Evolutionary conservation across 192 early-diverging fungal species (phyloP).

Genomic region (Physocladia obscura): DNA sequence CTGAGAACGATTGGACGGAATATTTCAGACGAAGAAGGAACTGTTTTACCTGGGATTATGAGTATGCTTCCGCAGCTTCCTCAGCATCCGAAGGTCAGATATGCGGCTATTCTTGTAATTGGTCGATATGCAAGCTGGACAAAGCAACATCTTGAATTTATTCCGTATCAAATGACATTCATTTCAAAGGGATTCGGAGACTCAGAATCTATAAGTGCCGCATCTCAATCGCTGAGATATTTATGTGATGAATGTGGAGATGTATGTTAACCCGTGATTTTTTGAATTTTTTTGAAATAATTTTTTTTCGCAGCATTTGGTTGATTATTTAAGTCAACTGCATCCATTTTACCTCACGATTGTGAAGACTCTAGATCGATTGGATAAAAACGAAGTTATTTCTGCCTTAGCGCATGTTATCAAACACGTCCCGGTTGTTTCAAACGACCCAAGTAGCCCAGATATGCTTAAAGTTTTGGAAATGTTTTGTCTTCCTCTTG

Average conservation of each 20-base stretch:
- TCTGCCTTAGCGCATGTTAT: conserved; percentile 88
- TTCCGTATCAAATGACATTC: conserved; percentile 89
- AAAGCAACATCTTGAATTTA: conserved; percentile 76
- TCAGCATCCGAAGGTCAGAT: conserved; percentile 88
- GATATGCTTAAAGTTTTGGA: conserved; percentile 63
- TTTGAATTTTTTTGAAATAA: background rate
- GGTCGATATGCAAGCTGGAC: conserved; percentile 96
- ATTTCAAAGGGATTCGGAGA: conserved; percentile 90
- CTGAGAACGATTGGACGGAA: conserved; percentile 90
- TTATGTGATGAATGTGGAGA: conserved; percentile 87
- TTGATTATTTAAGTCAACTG: conserved; percentile 75
- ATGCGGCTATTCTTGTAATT: conserved; percentile 94
- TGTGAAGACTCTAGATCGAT: conserved; percentile 61
- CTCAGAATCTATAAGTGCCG: conserved; percentile 78
- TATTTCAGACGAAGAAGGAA: conserved; percentile 67
- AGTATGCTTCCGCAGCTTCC: conserved; percentile 81
- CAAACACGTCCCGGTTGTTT: conserved; percentile 67
- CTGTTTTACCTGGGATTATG: conserved; percentile 89
- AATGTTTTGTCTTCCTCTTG: conserved; percentile 72
- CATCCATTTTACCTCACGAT: conserved; percentile 79
- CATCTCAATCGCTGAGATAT: conserved; percentile 82
- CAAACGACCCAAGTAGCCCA: background rate
- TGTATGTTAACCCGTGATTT: conserved; percentile 49
- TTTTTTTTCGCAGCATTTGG: conserved; percentile 51
- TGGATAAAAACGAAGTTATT: conserved; percentile 78